Evolutionary conservation across 2,329 filamentous ascomycete genomes (phyloP), one percentile per base, ranked within the genome.

Genomic region (Xylariales sp.): DNA sequence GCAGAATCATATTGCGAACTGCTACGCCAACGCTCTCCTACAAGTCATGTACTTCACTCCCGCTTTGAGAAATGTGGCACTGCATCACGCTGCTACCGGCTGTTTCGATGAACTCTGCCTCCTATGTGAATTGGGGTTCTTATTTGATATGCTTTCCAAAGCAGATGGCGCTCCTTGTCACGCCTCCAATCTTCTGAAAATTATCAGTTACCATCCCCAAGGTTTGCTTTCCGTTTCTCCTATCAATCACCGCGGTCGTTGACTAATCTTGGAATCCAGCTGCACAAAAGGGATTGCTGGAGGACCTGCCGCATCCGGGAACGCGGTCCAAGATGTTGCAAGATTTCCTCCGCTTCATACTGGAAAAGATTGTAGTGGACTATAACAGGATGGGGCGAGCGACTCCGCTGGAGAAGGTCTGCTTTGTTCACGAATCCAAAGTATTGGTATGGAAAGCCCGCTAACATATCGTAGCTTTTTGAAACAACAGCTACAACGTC

Each of bases 141-240:
- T 98, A 8, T 94, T 95, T 51, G 94, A 98, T 56, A 98, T 98
- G 93, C 74, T 98, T 17, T 86, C 97, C 52, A 98, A 97, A 59
- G 93, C 93, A 3, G 85, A 85, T 45, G 91, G 90, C 1, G 85
- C 90, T 40, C 95, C 94, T 42, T 98, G 93, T 50, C 93, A 98
- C 57, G 93, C 93, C 12, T 95, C 91, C 0, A 98, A 98, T 55
- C 76, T 98, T 45, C 69, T 97, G 21, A 95, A 93, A 60, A 87
- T 89, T 0, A 82, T 98, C 41, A 90, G 87, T 57, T 84, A 82
- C 47, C 83, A 89, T 44, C 82, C 87, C 3, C 86, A 90, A 67
- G 82, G 81, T 74, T 21, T 7, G 16, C n/a, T n/a, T n/a, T 14
- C 28, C 16, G 21, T 1, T 30, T 31, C 42, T 6, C 23, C 13